phyloP scores from a whole-genome alignment of 805 yeast species.

The Starmerella floricola region DNA sequence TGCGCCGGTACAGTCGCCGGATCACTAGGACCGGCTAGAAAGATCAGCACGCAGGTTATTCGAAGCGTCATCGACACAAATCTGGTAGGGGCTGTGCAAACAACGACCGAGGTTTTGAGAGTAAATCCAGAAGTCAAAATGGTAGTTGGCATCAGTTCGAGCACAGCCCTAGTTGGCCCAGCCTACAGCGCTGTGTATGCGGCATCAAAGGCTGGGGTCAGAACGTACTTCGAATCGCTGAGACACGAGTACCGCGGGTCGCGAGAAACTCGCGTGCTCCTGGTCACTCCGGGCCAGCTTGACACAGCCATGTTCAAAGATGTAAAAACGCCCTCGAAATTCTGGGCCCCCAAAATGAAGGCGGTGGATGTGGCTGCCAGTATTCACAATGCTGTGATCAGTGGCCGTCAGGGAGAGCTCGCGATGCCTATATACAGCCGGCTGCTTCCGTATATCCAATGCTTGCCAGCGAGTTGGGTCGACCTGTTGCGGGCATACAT shows the following conservation, averaged over 20 bases:
- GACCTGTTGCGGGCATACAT: slow-evolving; percentile 40
- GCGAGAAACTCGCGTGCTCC: slow-evolving; percentile 45
- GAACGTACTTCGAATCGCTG: slow-evolving; percentile 59
- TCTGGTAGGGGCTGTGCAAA: slow-evolving; percentile 50
- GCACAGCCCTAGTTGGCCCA: slow-evolving; percentile 65
- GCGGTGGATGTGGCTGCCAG: slow-evolving; percentile 47
- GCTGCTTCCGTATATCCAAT: slow-evolving; percentile 49
- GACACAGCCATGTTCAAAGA: slow-evolving; percentile 55
- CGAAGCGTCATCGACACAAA: slow-evolving; percentile 48
- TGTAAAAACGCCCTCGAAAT: slow-evolving; percentile 51
- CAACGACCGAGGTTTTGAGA: slow-evolving; percentile 35
- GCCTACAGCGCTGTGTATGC: slow-evolving; percentile 63
- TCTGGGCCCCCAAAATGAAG: slow-evolving; percentile 63
- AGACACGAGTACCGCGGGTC: slow-evolving; percentile 41
- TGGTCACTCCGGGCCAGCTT: slow-evolving; percentile 71
- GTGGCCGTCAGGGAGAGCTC: slow-evolving; percentile 43
- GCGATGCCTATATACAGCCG: slow-evolving; percentile 57
- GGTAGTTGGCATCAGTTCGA: slow-evolving; percentile 62
- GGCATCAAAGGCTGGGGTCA: slow-evolving; percentile 67
- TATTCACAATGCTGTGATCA: slow-evolving; percentile 30
- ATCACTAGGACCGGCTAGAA: slow-evolving; percentile 31
- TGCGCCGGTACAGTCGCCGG: slow-evolving; percentile 86
- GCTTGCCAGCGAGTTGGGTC: slow-evolving; percentile 54
- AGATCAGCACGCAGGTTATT: slow-evolving; percentile 31
- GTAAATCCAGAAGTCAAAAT: slow-evolving; percentile 33